Evolutionary conservation across 352 stramenopile genomes (phyloP), one percentile per base, ranked within the genome.

Genomic region (Aphanomyces cochlioides): DNA sequence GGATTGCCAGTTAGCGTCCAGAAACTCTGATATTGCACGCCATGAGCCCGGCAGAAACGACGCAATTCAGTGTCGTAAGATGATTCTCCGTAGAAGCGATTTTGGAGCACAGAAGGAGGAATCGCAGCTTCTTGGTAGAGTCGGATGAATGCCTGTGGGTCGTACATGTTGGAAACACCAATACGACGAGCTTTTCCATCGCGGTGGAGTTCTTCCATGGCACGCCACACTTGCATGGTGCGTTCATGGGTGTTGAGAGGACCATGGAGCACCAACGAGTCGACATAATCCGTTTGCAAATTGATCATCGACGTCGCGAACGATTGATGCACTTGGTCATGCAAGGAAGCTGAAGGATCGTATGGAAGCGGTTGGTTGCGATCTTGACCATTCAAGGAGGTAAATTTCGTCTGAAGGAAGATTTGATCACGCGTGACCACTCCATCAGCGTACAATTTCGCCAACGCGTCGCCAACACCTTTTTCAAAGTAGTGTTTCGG

Each of bases 391-490:
- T 47, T 34, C 21, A 81, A 47, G 3, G 75, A 69, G 3, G 84
- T 89, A 63, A 87, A 91, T 56, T 91, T 91, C 3, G 82, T 88
- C 73, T 91, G 84, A 40, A 89, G 47, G 72, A 79, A 90, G 54
- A 90, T 56, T 71, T 88, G 79, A 13, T 72, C 58, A 66, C 83
- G 66, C 43, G 68, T 41, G 19, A 90, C 45, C 19, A 72, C 48
- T 13, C 53, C 38, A n/a, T 53, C 7, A 1, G 36, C 39, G 41
- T 67, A 58, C 6, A 77, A 39, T 12, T 21, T 8, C 10, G 57
- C 43, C 6, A 77, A 36, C 12, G 73, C 73, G 4, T 61, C 73
- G 19, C 84, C 84, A 3, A 90, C 80, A 8, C 79, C 79, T 7
- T 56, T 59, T 73, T 91, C 84, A 50, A 87, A 74, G 73, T 91